Conservation (phyloP, 2,329 filamentous ascomycete species). For the Lecanicillium sp. region DNA sequence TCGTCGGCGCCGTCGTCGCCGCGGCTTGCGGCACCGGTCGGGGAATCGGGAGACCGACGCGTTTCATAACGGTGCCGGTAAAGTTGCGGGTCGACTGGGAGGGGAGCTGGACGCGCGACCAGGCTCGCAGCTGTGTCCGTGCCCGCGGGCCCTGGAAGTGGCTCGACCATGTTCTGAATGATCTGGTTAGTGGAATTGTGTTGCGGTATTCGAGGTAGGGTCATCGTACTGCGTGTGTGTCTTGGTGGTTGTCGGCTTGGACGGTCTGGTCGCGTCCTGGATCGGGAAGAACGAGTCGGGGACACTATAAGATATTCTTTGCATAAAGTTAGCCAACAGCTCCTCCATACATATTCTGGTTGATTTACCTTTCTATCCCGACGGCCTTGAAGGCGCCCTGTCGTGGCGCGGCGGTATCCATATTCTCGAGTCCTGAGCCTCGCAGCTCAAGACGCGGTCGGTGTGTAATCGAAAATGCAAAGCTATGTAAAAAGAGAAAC, state of each 20-base stretch:
- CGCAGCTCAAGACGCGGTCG: conserved; percentile 1
- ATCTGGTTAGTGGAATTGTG: neutral
- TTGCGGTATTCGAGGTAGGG: too few relatives aligned
- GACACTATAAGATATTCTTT: conserved; percentile 11
- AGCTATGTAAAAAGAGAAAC: neutral
- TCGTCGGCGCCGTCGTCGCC: conserved; percentile 6
- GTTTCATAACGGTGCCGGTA: conserved; percentile 28
- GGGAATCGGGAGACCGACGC: conserved; percentile 19
- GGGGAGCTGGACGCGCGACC: conserved; percentile 25
- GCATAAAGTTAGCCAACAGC: neutral
- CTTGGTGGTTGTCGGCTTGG: neutral
- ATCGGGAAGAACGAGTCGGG: conserved; percentile 11
- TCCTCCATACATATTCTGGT: neutral
- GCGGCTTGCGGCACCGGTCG: too few relatives aligned
- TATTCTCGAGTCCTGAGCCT: conserved; percentile 5
- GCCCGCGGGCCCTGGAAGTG: conserved; percentile 18
- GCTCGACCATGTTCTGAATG: conserved; percentile 21
- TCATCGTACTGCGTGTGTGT: neutral
- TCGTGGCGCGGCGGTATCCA: conserved; percentile 7
- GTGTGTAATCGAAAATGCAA: conserved; percentile 3
- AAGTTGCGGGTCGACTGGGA: conserved; percentile 21
- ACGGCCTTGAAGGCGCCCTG: neutral
- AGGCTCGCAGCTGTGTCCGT: conserved; percentile 23
- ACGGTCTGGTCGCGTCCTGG: neutral
- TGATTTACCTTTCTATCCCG: conserved; percentile 4